Percentiles rank a stretch among this genome's conserved stretches.
phyloP scores from a whole-genome alignment of 2,329 filamentous ascomycete species.

The Ophiosphaerella korrae region DNA sequence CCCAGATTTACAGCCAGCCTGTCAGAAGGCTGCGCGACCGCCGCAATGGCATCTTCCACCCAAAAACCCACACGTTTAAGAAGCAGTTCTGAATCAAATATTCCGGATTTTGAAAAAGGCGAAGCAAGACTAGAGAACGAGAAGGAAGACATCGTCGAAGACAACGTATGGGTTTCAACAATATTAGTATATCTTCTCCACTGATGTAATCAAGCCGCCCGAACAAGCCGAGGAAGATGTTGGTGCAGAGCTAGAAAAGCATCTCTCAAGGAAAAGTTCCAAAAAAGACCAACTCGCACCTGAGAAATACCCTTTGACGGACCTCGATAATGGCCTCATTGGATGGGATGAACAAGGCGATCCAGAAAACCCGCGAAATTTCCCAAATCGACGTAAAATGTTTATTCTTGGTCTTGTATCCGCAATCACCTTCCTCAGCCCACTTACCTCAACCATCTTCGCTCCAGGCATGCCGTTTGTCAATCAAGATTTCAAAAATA shows the following conservation, averaged over 20 bases:
- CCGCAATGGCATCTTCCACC: background rate
- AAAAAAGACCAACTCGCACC: slow-evolving; percentile 31
- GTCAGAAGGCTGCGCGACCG: background rate
- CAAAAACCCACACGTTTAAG: slow-evolving; percentile 15
- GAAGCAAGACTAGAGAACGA: slow-evolving; percentile 11
- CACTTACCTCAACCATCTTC: slow-evolving; percentile 44
- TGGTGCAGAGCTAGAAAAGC: slow-evolving; percentile 35
- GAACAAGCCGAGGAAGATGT: slow-evolving; percentile 19
- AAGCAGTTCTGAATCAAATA: slow-evolving; percentile 27
- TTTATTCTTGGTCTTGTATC: slow-evolving; percentile 32
- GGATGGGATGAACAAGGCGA: slow-evolving; percentile 46
- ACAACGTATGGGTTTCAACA: too few species aligned
- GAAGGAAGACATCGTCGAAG: slow-evolving; percentile 2
- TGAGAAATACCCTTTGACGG: slow-evolving; percentile 38
- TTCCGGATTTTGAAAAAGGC: slow-evolving; percentile 25
- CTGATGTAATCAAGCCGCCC: slow-evolving; percentile 10
- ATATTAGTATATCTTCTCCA: background rate
- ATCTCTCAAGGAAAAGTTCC: slow-evolving; percentile 37
- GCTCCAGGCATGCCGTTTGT: slow-evolving; percentile 42
- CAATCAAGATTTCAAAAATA: slow-evolving; percentile 38
- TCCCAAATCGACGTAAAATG: slow-evolving; percentile 32
- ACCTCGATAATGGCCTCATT: slow-evolving; percentile 41
- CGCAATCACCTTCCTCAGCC: slow-evolving; percentile 43
- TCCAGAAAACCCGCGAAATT: slow-evolving; percentile 42
- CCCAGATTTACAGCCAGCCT: too few species aligned